Evolutionary conservation across 140 eudicot species (phyloP).

Genomic region (Oenanthe javanica): DNA sequence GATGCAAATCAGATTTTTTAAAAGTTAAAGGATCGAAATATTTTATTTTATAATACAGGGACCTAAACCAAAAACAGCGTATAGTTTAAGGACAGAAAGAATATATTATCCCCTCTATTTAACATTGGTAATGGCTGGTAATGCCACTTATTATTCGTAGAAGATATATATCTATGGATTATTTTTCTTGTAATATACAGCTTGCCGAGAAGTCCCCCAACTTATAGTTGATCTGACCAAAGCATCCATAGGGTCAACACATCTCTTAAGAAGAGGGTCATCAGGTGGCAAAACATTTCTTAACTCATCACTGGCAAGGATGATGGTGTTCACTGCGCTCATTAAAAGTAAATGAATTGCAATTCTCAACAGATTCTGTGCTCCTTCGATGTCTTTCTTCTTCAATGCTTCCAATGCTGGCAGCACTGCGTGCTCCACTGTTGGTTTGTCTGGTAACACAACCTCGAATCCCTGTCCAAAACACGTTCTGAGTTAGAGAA

Average conservation of each 20-base stretch:
- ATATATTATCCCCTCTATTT: too few relatives aligned
- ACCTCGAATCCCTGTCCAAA: slow-evolving; percentile 47
- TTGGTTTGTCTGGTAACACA: slow-evolving; percentile 47
- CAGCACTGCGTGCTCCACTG: slow-evolving; percentile 31
- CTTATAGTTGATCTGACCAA: slow-evolving; percentile 33
- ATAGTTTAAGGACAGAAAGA: too few relatives aligned
- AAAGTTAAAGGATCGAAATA: too few relatives aligned
- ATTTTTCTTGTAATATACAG: background rate
- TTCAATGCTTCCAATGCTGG: slow-evolving; percentile 42
- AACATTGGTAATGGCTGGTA: background rate
- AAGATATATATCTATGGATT: background rate
- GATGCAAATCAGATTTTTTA: too few relatives aligned
- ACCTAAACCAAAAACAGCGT: too few relatives aligned
- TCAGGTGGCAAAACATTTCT: slow-evolving; percentile 32
- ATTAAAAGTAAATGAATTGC: slow-evolving; percentile 44
- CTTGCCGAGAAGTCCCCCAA: slow-evolving; percentile 8
- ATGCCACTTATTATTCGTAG: background rate
- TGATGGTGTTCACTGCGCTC: slow-evolving; percentile 39
- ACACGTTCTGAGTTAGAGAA: background rate
- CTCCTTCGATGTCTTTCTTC: slow-evolving; percentile 51
- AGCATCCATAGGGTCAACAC: slow-evolving; percentile 54
- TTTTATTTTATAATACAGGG: too few relatives aligned
- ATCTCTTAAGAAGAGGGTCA: slow-evolving; percentile 46
- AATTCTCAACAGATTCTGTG: slow-evolving; percentile 40
- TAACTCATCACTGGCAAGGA: slow-evolving; percentile 43